Base-by-base conservation (phyloP, 257 asterid species). In the Echites panduratus region DNA sequence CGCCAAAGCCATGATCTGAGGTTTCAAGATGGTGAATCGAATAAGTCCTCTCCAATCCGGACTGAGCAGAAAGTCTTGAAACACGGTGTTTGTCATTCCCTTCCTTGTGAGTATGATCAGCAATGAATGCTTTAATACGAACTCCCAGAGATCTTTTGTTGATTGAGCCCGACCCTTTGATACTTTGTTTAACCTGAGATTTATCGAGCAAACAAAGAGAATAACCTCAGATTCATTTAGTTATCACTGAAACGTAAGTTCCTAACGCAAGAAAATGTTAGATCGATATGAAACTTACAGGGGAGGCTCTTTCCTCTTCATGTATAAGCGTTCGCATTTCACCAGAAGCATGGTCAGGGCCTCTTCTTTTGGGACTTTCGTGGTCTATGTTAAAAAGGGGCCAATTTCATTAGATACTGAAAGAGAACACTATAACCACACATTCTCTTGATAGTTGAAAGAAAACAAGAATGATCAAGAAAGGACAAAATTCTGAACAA, bases 21-120 rank as follows among this genome's bases (percentile, higher is more conserved):
- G 85, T 78, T 65, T 86, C 85, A 13, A 84, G 76, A 81, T 90
- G 96, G 84, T 88, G 96, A 49, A 88, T 75, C 59, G 96, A 90
- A 57, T 84, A 78, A 68, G 86, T 90, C 22, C 90, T 74, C 67
- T 84, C 83, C 81, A 88, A 70, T 63, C 65, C 79, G 10, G 86
- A 38, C 54, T 77, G 76, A 26, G 77, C 6, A 62, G 78, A 70
- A 59, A 56, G 44, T 27, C 78, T 83, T 67, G 79, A 68, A 77
- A 68, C 66, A 50, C 54, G 74, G 44, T n/a, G 53, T 58, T 22
- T 66, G 2, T 74, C 59, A 27, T 63, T 73, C 70, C 68, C 77
- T 53, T 75, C 84, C 77, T 76, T 75, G 4, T 80, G 77, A 19
- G 67, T 59, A 47, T 85, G 89, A 70, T 84, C 83, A 5, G 84